Percentiles rank a stretch among this genome's conserved stretches.
These are phyloP conservation scores for Pythium pectinolyticum DNA, from an alignment of 352 stramenopile species.

Conservation along the genomic window DNA sequence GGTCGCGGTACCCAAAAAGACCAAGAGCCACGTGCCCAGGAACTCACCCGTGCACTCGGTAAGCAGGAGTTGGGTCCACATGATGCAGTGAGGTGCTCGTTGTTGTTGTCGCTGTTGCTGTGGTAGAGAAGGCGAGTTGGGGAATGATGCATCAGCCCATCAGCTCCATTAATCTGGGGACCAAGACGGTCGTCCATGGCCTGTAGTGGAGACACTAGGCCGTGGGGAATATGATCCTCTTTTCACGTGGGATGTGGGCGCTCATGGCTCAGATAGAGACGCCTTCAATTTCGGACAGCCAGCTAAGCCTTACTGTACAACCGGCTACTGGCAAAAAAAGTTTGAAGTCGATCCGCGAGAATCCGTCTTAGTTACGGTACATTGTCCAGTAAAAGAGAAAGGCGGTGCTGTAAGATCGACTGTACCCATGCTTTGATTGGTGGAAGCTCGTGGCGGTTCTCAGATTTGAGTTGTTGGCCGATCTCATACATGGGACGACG, in stretches of 20 bases:
- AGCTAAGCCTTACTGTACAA: no score
- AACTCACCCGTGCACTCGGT: conserved; percentile 13
- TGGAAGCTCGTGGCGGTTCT: not conserved
- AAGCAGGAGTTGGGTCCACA: not conserved
- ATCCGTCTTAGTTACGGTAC: not conserved
- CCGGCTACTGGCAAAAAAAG: conserved; percentile 1
- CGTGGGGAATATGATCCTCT: not conserved
- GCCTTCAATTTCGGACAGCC: not conserved
- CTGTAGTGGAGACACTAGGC: no score
- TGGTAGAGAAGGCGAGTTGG: not conserved
- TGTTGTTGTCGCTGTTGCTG: not conserved
- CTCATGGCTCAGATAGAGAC: not conserved
- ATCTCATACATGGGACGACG: not conserved
- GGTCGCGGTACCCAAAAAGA: conserved; percentile 23
- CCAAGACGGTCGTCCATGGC: no score
- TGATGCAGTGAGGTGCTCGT: no score
- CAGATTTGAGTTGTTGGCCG: conserved; percentile 1
- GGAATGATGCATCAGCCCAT: not conserved
- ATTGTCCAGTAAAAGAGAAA: not conserved
- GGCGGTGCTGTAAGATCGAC: no score
- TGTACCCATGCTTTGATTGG: conserved; percentile 23
- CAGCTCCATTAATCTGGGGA: no score
- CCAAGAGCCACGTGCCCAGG: conserved; percentile 23
- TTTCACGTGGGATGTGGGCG: not conserved
- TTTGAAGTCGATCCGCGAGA: not conserved